Conservation (phyloP, 495 filamentous ascomycete genomes). For the Emericellopsis terricola region DNA sequence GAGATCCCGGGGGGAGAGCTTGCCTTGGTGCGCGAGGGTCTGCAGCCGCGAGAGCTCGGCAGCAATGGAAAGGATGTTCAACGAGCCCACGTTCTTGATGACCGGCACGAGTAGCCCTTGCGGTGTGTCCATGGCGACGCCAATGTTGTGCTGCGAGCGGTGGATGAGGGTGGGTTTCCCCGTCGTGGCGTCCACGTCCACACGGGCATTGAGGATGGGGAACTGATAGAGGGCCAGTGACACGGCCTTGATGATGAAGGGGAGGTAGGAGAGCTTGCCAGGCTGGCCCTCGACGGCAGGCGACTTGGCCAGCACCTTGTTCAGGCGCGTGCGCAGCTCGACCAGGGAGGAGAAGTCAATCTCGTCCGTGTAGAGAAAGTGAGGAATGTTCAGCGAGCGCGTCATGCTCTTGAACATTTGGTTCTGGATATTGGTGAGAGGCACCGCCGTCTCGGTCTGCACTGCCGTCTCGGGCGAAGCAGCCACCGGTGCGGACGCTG, state of each 20-base stretch:
- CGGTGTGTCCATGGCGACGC: slow-evolving; percentile 90
- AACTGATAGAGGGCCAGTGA: slow-evolving; percentile 65
- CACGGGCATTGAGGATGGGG: slow-evolving; percentile 72
- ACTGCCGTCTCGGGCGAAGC: slow-evolving; percentile 5
- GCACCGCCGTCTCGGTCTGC: slow-evolving; percentile 46
- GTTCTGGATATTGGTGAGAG: slow-evolving; percentile 60
- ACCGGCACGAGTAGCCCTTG: slow-evolving; percentile 85
- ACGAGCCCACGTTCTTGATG: slow-evolving; percentile 61
- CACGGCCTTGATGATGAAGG: slow-evolving; percentile 92
- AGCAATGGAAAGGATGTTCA: slow-evolving; percentile 59
- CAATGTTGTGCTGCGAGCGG: slow-evolving; percentile 81
- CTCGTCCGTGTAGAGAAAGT: slow-evolving; percentile 85
- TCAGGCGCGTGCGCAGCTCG: slow-evolving; percentile 50
- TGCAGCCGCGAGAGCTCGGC: slow-evolving; percentile 59
- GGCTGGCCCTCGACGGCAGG: slow-evolving; percentile 13
- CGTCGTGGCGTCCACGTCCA: slow-evolving; percentile 35
- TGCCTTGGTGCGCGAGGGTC: slow-evolving; percentile 48
- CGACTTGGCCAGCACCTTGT: slow-evolving; percentile 29
- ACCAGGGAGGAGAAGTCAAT: slow-evolving; percentile 58
- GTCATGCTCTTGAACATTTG: slow-evolving; percentile 99
- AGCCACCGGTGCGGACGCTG: slow-evolving; percentile 5
- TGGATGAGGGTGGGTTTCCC: slow-evolving; percentile 51
- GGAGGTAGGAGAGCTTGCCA: slow-evolving; percentile 63
- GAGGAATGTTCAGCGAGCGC: slow-evolving; percentile 69
- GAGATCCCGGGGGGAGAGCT: slow-evolving; percentile 59